These are phyloP conservation scores for Apophysomyces variabilis DNA, from an alignment of 371 early-diverging fungal genomes.

Conservation along the genomic window DNA sequence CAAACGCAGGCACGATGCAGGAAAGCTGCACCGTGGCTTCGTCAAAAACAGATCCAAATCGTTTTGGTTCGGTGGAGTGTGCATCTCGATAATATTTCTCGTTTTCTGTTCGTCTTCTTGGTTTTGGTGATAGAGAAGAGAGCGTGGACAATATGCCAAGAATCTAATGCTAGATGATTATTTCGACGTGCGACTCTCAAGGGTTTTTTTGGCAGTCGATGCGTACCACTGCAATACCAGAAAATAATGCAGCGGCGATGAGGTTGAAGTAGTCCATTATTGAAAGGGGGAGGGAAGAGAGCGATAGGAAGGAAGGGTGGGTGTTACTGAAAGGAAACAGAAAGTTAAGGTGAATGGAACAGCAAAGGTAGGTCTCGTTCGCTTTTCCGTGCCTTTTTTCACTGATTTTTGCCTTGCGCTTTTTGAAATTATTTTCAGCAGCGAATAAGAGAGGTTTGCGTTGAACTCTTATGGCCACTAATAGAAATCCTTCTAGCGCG, in stretches of 20 bases:
- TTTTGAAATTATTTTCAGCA: too few species aligned
- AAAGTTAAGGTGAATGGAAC: too few species aligned
- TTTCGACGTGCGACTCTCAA: background rate
- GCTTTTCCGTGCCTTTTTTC: too few species aligned
- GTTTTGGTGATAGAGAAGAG: constrained; percentile 44
- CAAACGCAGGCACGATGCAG: constrained; percentile 91
- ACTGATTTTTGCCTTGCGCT: too few species aligned
- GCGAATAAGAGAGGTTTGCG: too few species aligned
- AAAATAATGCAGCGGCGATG: background rate
- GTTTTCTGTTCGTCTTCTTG: constrained; percentile 53
- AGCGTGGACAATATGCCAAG: constrained; percentile 42
- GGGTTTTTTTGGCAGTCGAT: background rate
- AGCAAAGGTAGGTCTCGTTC: too few species aligned
- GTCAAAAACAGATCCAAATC: constrained; percentile 47
- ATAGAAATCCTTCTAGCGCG: too few species aligned
- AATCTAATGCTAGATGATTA: constrained; percentile 29
- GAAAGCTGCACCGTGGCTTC: constrained; percentile 67
- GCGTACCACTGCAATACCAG: background rate
- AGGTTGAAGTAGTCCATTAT: background rate
- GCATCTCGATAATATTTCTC: constrained; percentile 59
- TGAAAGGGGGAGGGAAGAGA: background rate
- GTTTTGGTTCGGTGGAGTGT: constrained; percentile 31
- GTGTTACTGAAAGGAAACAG: background rate
- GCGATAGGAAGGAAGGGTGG: background rate
- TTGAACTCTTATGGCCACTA: too few species aligned